Conservation (phyloP, 2,329 filamentous ascomycete species). For the Pseudogymnoascus sp. region DNA sequence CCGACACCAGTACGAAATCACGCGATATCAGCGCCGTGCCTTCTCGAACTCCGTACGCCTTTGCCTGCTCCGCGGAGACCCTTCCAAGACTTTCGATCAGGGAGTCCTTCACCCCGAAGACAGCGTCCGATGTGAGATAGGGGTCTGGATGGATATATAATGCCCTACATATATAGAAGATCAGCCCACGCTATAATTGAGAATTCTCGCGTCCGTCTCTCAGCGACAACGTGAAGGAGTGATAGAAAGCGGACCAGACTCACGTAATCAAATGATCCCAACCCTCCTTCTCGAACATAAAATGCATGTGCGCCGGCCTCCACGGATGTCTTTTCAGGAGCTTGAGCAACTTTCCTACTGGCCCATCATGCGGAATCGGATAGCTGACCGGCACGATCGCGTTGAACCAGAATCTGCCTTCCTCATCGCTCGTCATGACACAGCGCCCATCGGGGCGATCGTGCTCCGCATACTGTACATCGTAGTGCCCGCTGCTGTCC, state of each 20-base stretch:
- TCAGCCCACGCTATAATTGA: background rate
- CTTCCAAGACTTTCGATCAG: conserved; percentile 61
- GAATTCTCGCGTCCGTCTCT: background rate
- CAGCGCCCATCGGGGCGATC: conserved; percentile 65
- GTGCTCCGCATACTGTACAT: conserved; percentile 67
- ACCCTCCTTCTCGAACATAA: conserved; percentile 77
- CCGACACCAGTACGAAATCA: conserved; percentile 71
- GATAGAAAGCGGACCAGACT: conserved; percentile 32
- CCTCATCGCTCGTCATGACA: conserved; percentile 60
- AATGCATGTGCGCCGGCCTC: conserved; percentile 75
- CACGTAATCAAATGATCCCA: conserved; percentile 81
- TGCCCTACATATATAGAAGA: conserved; percentile 34
- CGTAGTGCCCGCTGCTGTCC: conserved; percentile 72
- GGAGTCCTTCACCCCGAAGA: conserved; percentile 81
- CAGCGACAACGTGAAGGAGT: background rate
- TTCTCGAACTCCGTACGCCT: conserved; percentile 57
- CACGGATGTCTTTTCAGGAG: conserved; percentile 67
- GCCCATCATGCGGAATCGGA: conserved; percentile 77
- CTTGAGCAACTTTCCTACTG: conserved; percentile 66
- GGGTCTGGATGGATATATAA: conserved; percentile 72
- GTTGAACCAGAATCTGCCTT: conserved; percentile 79
- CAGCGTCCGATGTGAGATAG: conserved; percentile 77
- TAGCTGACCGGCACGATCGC: conserved; percentile 81
- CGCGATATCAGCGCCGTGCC: conserved; percentile 60
- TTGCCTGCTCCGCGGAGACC: conserved; percentile 46